phyloP scores from a whole-genome alignment of 331 rosid genomes.

The Malus hybrid region DNA sequence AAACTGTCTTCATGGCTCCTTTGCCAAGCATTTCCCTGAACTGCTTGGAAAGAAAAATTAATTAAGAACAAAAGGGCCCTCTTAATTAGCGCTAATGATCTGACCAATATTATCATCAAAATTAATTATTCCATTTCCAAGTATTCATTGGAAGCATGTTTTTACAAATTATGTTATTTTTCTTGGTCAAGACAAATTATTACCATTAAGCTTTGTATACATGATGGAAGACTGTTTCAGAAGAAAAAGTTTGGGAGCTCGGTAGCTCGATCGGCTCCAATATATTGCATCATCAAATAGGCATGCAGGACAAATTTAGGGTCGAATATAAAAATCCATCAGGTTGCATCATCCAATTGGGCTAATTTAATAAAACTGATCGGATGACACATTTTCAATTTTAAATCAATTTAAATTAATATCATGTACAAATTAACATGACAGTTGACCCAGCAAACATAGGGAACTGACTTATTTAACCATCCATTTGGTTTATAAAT shows the following conservation, averaged over 20 bases:
- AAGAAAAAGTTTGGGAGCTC: too few species aligned
- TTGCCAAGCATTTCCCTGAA: constrained; percentile 68
- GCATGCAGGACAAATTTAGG: not conserved
- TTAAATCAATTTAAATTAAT: not conserved
- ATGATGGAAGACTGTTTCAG: too few species aligned
- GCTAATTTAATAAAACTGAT: not conserved
- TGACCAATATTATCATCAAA: not conserved
- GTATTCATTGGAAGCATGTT: not conserved
- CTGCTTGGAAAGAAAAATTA: constrained; percentile 9
- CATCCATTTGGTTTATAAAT: not conserved
- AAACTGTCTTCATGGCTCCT: constrained; percentile 88
- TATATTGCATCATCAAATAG: not conserved
- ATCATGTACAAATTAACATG: not conserved
- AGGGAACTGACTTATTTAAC: not conserved
- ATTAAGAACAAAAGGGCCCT: not conserved
- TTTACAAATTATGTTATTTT: not conserved
- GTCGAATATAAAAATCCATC: not conserved
- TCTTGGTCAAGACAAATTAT: too few species aligned
- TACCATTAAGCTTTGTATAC: too few species aligned
- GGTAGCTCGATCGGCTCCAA: too few species aligned
- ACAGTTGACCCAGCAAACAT: not conserved
- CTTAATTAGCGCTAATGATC: not conserved
- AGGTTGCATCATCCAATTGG: not conserved
- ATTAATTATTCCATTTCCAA: not conserved
- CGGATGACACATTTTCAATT: not conserved